These are phyloP conservation scores for Amauroascus verrucosus DNA, from an alignment of 2,329 filamentous ascomycete genomes.

Conservation along the genomic window DNA sequence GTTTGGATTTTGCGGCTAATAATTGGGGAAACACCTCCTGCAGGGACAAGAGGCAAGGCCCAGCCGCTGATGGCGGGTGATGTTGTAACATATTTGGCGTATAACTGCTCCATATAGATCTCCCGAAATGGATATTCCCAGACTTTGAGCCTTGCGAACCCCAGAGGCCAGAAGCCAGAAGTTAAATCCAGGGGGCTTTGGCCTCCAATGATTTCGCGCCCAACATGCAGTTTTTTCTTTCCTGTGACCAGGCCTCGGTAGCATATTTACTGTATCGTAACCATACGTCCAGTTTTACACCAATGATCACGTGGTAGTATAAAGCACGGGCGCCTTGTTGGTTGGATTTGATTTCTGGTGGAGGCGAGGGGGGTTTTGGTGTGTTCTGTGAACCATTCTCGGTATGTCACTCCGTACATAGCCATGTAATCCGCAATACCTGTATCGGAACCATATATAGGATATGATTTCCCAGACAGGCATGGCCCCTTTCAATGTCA, in stretches of 20 bases:
- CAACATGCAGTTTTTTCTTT: not conserved
- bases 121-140: not conserved
- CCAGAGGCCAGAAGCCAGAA: not conserved
- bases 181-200: not conserved
- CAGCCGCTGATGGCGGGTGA: not conserved
- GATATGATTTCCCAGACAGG: not conserved
- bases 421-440: no score
- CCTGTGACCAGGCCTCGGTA: not conserved
- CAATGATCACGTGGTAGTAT: no score
- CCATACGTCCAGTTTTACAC: no score
- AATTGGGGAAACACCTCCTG: conserved; percentile 2
- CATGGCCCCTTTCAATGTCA: not conserved
- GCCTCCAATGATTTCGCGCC: not conserved
- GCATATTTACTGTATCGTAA: not conserved
- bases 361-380: no score
- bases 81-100: not conserved
- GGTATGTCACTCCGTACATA: no score
- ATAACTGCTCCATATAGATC: no score
- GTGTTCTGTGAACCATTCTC: not conserved
- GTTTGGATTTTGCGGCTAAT: conserved; percentile 3
- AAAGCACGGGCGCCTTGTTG: no score
- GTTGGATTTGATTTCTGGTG: no score
- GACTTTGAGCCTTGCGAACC: not conserved
- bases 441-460: not conserved
- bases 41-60: conserved; percentile 1